These are phyloP conservation scores for Phytophthora pini DNA, from an alignment of 352 stramenopile genomes.

Conservation along the genomic window DNA sequence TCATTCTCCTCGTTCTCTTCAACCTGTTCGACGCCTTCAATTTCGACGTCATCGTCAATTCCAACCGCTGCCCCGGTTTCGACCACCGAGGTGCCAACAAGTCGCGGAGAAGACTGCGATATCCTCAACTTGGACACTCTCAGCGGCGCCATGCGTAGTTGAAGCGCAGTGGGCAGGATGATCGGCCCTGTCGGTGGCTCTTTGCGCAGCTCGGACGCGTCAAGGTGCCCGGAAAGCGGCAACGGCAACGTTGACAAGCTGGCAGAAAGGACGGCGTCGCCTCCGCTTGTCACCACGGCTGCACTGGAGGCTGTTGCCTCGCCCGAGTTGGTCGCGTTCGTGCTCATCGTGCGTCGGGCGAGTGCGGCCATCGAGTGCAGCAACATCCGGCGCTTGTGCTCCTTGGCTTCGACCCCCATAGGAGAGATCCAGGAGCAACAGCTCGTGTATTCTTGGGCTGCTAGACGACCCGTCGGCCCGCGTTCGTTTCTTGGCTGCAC, in stretches of 20 bases:
- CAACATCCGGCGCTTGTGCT: conserved; percentile 44
- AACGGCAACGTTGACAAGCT: conserved; percentile 31
- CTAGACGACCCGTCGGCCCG: conserved; percentile 25
- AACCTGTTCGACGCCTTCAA: conserved; percentile 15
- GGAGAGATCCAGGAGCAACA: conserved; percentile 9
- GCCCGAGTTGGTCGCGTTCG: conserved; percentile 4
- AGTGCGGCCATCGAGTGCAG: conserved; percentile 48
- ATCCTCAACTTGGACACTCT: conserved; percentile 18
- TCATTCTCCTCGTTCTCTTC: conserved; percentile 22
- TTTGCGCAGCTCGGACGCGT: conserved; percentile 21
- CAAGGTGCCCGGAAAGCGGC: conserved; percentile 14
- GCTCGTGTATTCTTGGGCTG: conserved; percentile 23
- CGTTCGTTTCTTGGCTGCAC: conserved; percentile 27
- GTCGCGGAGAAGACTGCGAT: conserved; percentile 35
- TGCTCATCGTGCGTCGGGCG: conserved; percentile 29
- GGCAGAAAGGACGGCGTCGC: conserved; percentile 33
- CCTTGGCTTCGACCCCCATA: conserved; percentile 49
- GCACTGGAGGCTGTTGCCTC: conserved; percentile 8
- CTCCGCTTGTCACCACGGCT: conserved; percentile 20
- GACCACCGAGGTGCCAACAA: conserved; percentile 29
- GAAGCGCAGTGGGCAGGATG: conserved; percentile 17
- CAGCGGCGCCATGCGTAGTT: conserved; percentile 21
- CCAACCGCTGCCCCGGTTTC: conserved; percentile 10
- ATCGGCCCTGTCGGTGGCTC: conserved; percentile 17
- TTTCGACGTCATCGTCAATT: conserved; percentile 4